Conservation (phyloP, 2,329 filamentous ascomycete species). For the Phyllachora maydis region DNA sequence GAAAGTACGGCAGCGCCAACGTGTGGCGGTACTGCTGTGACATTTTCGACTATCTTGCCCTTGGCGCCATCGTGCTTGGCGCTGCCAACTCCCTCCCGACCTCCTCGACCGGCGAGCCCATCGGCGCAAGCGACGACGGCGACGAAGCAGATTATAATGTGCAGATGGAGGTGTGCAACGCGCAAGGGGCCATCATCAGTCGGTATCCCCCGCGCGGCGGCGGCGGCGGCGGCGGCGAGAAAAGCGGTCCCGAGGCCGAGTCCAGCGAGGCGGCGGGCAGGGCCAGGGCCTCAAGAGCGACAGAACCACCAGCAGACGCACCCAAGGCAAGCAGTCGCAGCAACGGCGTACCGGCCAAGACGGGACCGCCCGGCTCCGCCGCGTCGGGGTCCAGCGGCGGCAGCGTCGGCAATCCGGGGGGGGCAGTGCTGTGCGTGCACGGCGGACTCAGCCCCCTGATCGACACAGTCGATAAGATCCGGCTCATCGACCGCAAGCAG, state of each 20-base stretch:
- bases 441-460: constrained; percentile 82
- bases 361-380: constrained; percentile 60
- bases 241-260: constrained; percentile 1
- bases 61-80: constrained; percentile 79
- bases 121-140: constrained; percentile 16
- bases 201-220: constrained; percentile 36
- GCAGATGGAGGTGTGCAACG: constrained; percentile 86
- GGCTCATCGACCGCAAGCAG: constrained; percentile 86
- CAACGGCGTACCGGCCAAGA: constrained; percentile 22
- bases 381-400: constrained; percentile 50
- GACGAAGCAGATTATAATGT: constrained; percentile 53
- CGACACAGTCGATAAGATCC: constrained; percentile 87
- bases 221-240: constrained; percentile 6
- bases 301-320: constrained; percentile 7
- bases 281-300: constrained; percentile 2
- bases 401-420: constrained; percentile 45
- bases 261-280: not conserved
- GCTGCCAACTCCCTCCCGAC: constrained; percentile 50
- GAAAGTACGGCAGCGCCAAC: constrained; percentile 71
- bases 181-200: constrained; percentile 59
- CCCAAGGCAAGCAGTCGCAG: constrained; percentile 11
- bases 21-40: constrained; percentile 97
- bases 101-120: constrained; percentile 23
- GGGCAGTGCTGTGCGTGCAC: constrained; percentile 87
- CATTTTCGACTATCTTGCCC: constrained; percentile 88